Conservation (phyloP, 2,329 filamentous ascomycete genomes). For the Pseudopithomyces chartarum region DNA sequence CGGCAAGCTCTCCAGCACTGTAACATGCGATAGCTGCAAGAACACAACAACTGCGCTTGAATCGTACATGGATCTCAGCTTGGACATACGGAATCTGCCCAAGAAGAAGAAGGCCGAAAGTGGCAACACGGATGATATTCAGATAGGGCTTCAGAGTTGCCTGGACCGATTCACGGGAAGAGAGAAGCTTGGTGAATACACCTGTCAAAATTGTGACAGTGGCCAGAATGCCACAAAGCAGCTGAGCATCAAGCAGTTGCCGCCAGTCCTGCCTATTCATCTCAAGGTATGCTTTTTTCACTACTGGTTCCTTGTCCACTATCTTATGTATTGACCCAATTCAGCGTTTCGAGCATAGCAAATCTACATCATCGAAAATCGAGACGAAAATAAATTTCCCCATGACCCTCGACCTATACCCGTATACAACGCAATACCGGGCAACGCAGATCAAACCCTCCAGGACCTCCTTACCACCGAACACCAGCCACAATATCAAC, state of each 20-base stretch:
- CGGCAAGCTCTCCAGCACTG: conserved; percentile 86
- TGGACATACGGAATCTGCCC: conserved; percentile 78
- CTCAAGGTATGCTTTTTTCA: conserved; percentile 70
- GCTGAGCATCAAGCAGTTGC: conserved; percentile 80
- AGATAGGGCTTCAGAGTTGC: conserved; percentile 60
- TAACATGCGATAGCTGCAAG: conserved; percentile 86
- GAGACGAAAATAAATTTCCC: conserved; percentile 87
- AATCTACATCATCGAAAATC: conserved; percentile 80
- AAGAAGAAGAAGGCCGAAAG: conserved; percentile 66
- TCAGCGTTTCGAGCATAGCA: conserved; percentile 75
- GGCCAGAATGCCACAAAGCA: conserved; percentile 81
- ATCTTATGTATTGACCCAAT: conserved; percentile 15
- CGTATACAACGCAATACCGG: conserved; percentile 74
- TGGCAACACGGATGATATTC: conserved; percentile 32
- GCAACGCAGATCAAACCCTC: conserved; percentile 29
- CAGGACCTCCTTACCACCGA: conserved; percentile 44
- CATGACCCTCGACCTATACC: conserved; percentile 84
- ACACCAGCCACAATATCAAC: conserved; percentile 39
- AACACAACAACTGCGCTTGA: conserved; percentile 83
- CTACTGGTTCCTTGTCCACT: background rate
- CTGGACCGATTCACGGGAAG: conserved; percentile 85
- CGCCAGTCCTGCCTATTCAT: conserved; percentile 89
- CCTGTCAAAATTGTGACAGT: conserved; percentile 78
- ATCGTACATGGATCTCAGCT: conserved; percentile 86
- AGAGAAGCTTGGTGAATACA: conserved; percentile 80